These are phyloP conservation scores for Penicillium sp. DNA, from an alignment of 2,329 filamentous ascomycete genomes.

Conservation along the genomic window DNA sequence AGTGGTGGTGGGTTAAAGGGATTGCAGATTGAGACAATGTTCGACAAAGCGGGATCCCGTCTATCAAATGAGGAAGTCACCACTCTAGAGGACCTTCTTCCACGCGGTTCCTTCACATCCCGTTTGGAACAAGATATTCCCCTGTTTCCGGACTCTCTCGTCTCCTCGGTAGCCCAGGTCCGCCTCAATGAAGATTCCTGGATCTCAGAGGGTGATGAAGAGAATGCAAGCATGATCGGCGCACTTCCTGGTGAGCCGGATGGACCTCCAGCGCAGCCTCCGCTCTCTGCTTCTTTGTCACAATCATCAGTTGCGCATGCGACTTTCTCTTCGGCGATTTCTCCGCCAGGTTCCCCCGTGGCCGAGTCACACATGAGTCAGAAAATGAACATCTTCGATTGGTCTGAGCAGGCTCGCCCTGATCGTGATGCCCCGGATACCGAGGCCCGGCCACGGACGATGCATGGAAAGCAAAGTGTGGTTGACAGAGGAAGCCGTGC, in stretches of 20 bases:
- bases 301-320: constrained; percentile 9
- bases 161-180: constrained; percentile 18
- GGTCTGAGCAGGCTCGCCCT: constrained; percentile 62
- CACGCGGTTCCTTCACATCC: constrained; percentile 49
- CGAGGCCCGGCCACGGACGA: constrained; percentile 62
- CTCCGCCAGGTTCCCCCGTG: constrained; percentile 6
- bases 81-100: constrained; percentile 54
- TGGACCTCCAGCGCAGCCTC: constrained; percentile 11
- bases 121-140: constrained; percentile 29
- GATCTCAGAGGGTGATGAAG: constrained; percentile 34
- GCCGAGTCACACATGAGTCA: constrained; percentile 41
- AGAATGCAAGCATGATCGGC: constrained; percentile 35
- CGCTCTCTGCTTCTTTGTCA: constrained; percentile 14
- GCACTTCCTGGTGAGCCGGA: constrained; percentile 32
- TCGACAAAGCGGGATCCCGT: constrained; percentile 56
- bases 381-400: constrained; percentile 65
- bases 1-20: constrained; percentile 57
- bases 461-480: constrained; percentile 65
- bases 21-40: constrained; percentile 65
- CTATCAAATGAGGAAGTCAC: constrained; percentile 48
- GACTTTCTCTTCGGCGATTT: constrained; percentile 6
- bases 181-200: constrained; percentile 25
- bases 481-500: constrained; percentile 61
- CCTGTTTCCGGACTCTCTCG: constrained; percentile 24
- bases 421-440: constrained; percentile 58